These are phyloP conservation scores for Podaxis sp. DNA, from an alignment of 768 basidiomycete genomes.

Conservation along the genomic window DNA sequence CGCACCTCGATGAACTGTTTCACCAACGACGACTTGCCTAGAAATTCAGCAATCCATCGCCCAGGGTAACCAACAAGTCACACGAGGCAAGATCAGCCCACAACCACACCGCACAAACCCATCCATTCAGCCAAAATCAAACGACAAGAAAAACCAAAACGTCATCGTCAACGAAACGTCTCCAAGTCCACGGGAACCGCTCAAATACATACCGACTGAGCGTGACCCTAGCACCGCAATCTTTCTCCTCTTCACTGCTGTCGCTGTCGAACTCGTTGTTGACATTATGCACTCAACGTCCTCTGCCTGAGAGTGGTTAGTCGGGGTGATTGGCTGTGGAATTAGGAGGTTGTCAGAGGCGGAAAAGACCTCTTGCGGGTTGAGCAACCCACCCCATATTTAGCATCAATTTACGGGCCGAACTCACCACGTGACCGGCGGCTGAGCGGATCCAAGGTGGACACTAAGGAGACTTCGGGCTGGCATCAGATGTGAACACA, in stretches of 20 bases:
- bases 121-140: not conserved
- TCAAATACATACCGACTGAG: conserved; percentile 67
- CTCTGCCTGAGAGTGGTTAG: not conserved
- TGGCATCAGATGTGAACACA: not conserved
- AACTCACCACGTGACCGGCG: not conserved
- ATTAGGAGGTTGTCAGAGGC: not conserved
- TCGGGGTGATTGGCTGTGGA: not conserved
- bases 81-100: not conserved
- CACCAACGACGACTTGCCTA: conserved; percentile 95
- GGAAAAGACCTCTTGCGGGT: not conserved
- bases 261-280: not conserved
- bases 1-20: conserved; percentile 84
- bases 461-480: not conserved
- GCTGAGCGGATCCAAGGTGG: not conserved
- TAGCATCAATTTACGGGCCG: not conserved
- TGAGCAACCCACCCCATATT: not conserved
- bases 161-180: not conserved
- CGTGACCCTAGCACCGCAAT: conserved; percentile 88
- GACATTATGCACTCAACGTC: not conserved
- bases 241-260: conserved; percentile 70
- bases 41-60: conserved; percentile 10
- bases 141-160: not conserved
- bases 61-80: conserved; percentile 1
- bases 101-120: not conserved
- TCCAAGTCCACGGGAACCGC: not conserved